These are phyloP conservation scores for Tricholoma flavovirens DNA, from an alignment of 768 basidiomycete genomes.

Conservation along the genomic window DNA sequence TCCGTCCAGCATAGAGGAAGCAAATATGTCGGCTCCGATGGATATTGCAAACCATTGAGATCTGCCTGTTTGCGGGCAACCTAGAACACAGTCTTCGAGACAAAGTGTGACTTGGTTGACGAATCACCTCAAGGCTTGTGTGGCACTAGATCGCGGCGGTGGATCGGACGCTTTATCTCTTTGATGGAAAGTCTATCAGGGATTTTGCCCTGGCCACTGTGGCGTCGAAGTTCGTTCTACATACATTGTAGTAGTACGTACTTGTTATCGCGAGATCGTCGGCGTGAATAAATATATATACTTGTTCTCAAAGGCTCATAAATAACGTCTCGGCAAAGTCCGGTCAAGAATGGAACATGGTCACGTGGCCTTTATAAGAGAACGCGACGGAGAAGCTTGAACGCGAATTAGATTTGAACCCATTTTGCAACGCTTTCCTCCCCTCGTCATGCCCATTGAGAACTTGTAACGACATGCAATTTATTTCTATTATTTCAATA, in stretches of 20 bases:
- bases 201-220: neutral
- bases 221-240: neutral
- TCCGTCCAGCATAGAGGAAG: neutral
- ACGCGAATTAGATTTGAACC: conserved; percentile 1
- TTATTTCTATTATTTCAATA: neutral
- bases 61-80: neutral
- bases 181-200: neutral
- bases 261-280: too few species aligned
- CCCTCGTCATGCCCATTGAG: conserved; percentile 26
- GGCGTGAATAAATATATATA: too few species aligned
- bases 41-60: neutral
- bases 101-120: too few species aligned
- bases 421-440: neutral
- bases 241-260: neutral
- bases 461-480: conserved; percentile 21
- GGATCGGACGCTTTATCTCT: neutral
- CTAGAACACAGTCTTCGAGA: neutral
- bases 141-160: neutral
- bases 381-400: conserved; percentile 17
- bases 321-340: neutral
- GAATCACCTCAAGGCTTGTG: neutral
- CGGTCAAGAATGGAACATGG: conserved; percentile 2
- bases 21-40: neutral
- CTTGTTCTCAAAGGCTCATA: too few species aligned
- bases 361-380: conserved; percentile 22